Percentiles rank a stretch among this genome's conserved stretches.
Conservation (phyloP, 305 asterid species). For the Coffea humblotiana region DNA sequence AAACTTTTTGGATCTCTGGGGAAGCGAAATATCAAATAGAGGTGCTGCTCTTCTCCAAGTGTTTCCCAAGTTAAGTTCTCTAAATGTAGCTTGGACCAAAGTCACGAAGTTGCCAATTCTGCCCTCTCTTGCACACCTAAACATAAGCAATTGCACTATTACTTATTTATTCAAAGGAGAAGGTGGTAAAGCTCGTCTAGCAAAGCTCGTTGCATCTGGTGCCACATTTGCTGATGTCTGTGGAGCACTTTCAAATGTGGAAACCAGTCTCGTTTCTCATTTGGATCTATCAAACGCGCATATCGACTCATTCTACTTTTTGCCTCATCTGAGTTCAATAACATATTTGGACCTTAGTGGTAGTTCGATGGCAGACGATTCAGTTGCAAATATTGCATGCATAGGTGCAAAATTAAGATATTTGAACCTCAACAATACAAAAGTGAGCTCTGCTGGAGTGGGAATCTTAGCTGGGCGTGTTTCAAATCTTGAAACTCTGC, state of each 20-base stretch:
- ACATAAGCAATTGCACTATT: slow-evolving; percentile 88
- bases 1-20: slow-evolving; percentile 85
- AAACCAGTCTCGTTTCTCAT: slow-evolving; percentile 44
- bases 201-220: slow-evolving; percentile 62
- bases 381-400: slow-evolving; percentile 47
- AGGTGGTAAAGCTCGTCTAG: slow-evolving; percentile 47
- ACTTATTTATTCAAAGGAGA: slow-evolving; percentile 52
- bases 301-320: slow-evolving; percentile 47
- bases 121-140: slow-evolving; percentile 56
- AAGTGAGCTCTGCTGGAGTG: slow-evolving; percentile 65
- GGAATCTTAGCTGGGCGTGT: slow-evolving; percentile 67
- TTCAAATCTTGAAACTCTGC: slow-evolving; percentile 72
- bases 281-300: slow-evolving; percentile 71
- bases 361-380: slow-evolving; percentile 48
- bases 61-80: slow-evolving; percentile 59
- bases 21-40: slow-evolving; percentile 63
- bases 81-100: slow-evolving; percentile 84
- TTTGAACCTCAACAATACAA: slow-evolving; percentile 71
- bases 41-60: slow-evolving; percentile 54
- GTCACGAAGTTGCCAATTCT: slow-evolving; percentile 65
- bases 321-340: slow-evolving; percentile 55
- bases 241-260: slow-evolving; percentile 50
- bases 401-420: slow-evolving; percentile 58
- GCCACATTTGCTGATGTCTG: slow-evolving; percentile 48
- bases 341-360: slow-evolving; percentile 68